Conservation (phyloP, 1,284 basidiomycete species). For the Microbotryum lychnidis-dioicae region DNA sequence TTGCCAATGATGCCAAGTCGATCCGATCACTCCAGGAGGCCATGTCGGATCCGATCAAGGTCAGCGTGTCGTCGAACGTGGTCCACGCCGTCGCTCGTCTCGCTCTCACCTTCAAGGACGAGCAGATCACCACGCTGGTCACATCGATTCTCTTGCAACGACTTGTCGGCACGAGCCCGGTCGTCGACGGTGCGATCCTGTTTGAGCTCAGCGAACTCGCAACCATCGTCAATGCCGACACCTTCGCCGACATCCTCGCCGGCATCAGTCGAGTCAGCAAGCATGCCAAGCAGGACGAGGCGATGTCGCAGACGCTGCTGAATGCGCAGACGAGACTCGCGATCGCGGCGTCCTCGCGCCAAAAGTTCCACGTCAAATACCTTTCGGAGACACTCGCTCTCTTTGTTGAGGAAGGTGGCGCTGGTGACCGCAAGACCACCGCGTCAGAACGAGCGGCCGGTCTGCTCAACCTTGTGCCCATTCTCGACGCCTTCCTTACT, state of each 20-base stretch:
- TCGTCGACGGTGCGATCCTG: constrained; percentile 81
- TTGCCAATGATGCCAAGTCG: background rate
- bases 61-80: constrained; percentile 5
- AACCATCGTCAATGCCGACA: constrained; percentile 61
- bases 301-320: constrained; percentile 76
- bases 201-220: constrained; percentile 86
- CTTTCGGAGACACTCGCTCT: constrained; percentile 76
- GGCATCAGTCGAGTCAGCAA: constrained; percentile 80
- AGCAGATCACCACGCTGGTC: constrained; percentile 63
- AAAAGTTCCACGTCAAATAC: constrained; percentile 69
- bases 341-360: constrained; percentile 60
- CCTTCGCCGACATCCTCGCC: constrained; percentile 76
- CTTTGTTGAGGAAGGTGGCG: constrained; percentile 84
- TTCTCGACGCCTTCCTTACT: constrained; percentile 79
- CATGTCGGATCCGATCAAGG: constrained; percentile 4
- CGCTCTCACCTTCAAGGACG: constrained; percentile 68
- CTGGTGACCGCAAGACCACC: constrained; percentile 34
- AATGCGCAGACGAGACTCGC: constrained; percentile 82
- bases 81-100: constrained; percentile 62
- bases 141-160: constrained; percentile 89
- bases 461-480: constrained; percentile 55
- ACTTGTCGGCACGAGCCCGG: constrained; percentile 69
- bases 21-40: background rate
- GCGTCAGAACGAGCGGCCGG: constrained; percentile 8
- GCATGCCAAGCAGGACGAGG: constrained; percentile 72